phyloP scores from a whole-genome alignment of 441 rosid species.

The Eruca vesicaria region DNA sequence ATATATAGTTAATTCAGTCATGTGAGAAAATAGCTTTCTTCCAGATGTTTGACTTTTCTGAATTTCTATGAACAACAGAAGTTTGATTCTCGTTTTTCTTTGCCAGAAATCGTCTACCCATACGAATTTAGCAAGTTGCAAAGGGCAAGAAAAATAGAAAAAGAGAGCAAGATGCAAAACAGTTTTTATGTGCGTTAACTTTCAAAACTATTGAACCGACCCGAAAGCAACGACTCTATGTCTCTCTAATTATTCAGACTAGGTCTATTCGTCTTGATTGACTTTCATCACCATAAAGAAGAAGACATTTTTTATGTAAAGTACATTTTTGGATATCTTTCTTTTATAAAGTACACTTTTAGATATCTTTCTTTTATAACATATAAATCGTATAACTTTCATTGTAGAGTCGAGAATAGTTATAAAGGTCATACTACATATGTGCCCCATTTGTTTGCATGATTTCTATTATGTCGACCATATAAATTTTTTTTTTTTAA shows the following conservation, averaged over 20 bases:
- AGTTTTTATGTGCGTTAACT: not conserved
- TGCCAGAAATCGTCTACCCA: not conserved
- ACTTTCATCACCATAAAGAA: not conserved
- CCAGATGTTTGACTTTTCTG: constrained; percentile 28
- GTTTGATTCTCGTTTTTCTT: not conserved
- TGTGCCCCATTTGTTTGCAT: too few relatives aligned
- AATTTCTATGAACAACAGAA: not conserved
- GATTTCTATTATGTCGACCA: too few relatives aligned
- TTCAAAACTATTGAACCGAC: not conserved
- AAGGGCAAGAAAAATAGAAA: not conserved
- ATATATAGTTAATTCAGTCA: not conserved
- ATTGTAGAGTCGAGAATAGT: too few relatives aligned
- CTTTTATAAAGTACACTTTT: not conserved
- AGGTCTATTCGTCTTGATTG: not conserved
- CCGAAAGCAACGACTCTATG: not conserved
- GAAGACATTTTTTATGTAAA: not conserved
- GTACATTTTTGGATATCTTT: not conserved
- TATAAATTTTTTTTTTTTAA: too few relatives aligned
- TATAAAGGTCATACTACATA: too few relatives aligned
- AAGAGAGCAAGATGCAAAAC: not conserved
- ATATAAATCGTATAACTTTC: too few relatives aligned
- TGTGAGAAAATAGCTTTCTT: constrained; percentile 8
- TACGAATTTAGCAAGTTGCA: constrained; percentile 6
- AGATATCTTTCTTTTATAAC: not conserved
- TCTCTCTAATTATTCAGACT: not conserved